These are phyloP conservation scores for Exophiala phaeomuriformis DNA, from an alignment of 2,329 filamentous ascomycete species.

Conservation along the genomic window DNA sequence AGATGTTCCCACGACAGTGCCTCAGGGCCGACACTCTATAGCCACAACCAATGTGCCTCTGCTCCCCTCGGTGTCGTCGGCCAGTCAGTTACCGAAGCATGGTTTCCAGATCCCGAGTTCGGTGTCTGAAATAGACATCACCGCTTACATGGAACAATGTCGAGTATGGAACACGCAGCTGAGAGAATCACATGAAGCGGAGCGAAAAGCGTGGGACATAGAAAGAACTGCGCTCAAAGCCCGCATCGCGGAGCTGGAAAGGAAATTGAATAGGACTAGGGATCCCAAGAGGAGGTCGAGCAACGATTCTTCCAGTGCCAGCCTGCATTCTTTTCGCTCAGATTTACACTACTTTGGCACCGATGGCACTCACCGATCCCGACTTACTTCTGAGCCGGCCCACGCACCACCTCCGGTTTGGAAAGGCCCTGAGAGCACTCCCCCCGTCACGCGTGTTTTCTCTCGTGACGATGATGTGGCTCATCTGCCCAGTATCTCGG, in stretches of 20 bases:
- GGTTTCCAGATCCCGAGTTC: constrained; percentile 22
- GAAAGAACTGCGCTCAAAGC: constrained; percentile 38
- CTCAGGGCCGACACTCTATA: constrained; percentile 36
- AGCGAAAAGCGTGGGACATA: constrained; percentile 40
- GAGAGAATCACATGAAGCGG: constrained; percentile 37
- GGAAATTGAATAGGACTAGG: constrained; percentile 27
- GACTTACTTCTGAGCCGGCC: constrained; percentile 13
- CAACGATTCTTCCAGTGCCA: constrained; percentile 22
- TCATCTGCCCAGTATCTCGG: constrained; percentile 30
- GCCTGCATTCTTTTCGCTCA: constrained; percentile 22
- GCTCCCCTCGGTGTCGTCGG: constrained; percentile 27
- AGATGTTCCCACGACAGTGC: constrained; percentile 30
- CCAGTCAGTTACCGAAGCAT: constrained; percentile 23
- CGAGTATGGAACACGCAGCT: constrained; percentile 37
- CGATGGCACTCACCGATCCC: constrained; percentile 8
- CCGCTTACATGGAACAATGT: constrained; percentile 38
- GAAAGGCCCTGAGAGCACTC: constrained; percentile 38
- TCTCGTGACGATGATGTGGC: constrained; percentile 29
- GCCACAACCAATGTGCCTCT: constrained; percentile 32
- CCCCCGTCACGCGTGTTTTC: constrained; percentile 40
- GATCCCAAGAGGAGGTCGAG: constrained; percentile 25
- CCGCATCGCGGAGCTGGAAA: constrained; percentile 38
- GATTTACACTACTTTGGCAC: constrained; percentile 9
- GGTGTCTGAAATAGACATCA: constrained; percentile 27
- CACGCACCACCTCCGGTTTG: constrained; percentile 33